Conservation (phyloP, 2,329 filamentous ascomycete species). For the Hypomyces perniciosus region DNA sequence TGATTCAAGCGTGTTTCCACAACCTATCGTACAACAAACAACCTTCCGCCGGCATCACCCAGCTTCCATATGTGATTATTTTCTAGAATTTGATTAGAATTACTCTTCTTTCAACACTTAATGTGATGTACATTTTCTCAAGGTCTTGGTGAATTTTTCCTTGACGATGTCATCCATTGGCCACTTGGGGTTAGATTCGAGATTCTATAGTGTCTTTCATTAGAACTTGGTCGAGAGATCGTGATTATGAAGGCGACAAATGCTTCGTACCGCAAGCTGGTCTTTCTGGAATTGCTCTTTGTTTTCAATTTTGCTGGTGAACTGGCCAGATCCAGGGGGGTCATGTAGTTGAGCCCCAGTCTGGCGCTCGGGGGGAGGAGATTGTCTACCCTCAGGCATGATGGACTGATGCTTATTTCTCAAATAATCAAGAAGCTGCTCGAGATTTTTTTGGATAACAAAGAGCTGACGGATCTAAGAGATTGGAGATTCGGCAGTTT, state of each 20-base stretch:
- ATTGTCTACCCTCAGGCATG: constrained; percentile 74
- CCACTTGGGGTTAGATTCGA: constrained; percentile 61
- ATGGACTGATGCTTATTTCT: constrained; percentile 24
- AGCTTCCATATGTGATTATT: neutral
- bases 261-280: constrained; percentile 41
- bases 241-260: neutral
- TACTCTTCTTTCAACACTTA: constrained; percentile 7
- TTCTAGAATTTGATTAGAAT: neutral
- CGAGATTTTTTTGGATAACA: neutral
- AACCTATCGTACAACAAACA: constrained; percentile 1
- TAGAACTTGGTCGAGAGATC: neutral
- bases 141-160: constrained; percentile 53
- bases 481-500: too few species aligned
- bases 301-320: constrained; percentile 48
- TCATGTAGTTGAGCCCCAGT: constrained; percentile 57
- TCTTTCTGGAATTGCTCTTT: constrained; percentile 47
- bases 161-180: constrained; percentile 55
- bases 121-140: constrained; percentile 12
- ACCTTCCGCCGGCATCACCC: neutral
- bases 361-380: constrained; percentile 67
- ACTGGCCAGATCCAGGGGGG: constrained; percentile 51
- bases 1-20: neutral
- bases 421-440: neutral
- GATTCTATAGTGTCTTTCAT: constrained; percentile 31
- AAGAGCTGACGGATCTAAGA: too few species aligned